phyloP scores from a whole-genome alignment of 2,329 filamentous ascomycete genomes.

The Lecanicillium sp. region DNA sequence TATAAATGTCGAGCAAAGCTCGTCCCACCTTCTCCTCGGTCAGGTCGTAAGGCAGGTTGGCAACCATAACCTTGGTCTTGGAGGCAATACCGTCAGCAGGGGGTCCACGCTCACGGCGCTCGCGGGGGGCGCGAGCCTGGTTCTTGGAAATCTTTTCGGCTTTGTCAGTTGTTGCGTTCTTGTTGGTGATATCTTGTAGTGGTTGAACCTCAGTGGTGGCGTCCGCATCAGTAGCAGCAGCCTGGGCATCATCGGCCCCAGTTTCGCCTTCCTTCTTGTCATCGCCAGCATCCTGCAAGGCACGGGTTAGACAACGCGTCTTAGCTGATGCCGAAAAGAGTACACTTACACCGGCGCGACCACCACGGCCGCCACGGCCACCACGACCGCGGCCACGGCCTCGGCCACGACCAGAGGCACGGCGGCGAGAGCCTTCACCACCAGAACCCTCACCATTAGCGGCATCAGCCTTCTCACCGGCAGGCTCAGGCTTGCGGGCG shows the following conservation, averaged over 20 bases:
- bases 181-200: conserved; percentile 54
- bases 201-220: conserved; percentile 46
- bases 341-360: conserved; percentile 39
- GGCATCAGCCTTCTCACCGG: conserved; percentile 67
- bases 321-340: not conserved
- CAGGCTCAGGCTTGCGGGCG: conserved; percentile 89
- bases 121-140: conserved; percentile 46
- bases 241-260: conserved; percentile 33
- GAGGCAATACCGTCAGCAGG: conserved; percentile 95
- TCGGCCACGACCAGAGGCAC: conserved; percentile 55
- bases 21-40: conserved; percentile 83
- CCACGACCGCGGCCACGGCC: conserved; percentile 58
- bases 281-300: conserved; percentile 23
- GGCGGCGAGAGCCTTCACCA: conserved; percentile 57
- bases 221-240: conserved; percentile 37
- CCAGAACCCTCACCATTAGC: conserved; percentile 67
- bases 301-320: not conserved
- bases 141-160: conserved; percentile 50
- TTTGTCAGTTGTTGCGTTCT: conserved; percentile 44
- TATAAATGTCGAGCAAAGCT: too few relatives aligned
- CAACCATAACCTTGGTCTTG: conserved; percentile 99
- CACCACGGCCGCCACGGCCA: conserved; percentile 55
- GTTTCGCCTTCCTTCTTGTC: conserved; percentile 39
- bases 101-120: conserved; percentile 77
- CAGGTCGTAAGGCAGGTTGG: conserved; percentile 96